Conservation (phyloP, 1,139 yeast genomes). For the Yarrowia galli region DNA sequence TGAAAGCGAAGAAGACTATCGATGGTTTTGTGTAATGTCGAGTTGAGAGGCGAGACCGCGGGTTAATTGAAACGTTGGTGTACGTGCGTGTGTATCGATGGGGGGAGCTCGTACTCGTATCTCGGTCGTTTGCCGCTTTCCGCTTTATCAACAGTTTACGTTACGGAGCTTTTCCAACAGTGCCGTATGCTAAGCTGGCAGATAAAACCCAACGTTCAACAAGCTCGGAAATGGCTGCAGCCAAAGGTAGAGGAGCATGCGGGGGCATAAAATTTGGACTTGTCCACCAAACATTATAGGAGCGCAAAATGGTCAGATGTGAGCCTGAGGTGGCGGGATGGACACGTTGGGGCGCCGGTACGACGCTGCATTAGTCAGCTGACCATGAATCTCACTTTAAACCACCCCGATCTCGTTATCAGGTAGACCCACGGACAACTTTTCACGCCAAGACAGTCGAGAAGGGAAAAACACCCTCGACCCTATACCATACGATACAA, state of each 20-base stretch:
- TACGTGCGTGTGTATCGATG: not conserved
- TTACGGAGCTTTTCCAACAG: conserved; percentile 36
- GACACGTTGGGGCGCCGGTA: not conserved
- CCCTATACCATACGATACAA: too few species aligned
- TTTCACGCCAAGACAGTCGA: conserved; percentile 19
- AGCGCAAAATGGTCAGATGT: conserved; percentile 8
- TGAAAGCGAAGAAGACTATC: not conserved
- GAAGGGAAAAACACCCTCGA: not conserved
- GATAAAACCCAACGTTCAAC: conserved; percentile 38
- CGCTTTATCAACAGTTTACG: conserved; percentile 32
- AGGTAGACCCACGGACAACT: not conserved
- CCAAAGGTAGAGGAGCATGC: conserved; percentile 36
- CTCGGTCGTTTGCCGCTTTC: conserved; percentile 24
- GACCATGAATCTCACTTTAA: too few species aligned
- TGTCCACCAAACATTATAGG: conserved; percentile 24
- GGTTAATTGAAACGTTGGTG: too few species aligned
- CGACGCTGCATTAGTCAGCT: too few species aligned
- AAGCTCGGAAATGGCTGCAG: conserved; percentile 37
- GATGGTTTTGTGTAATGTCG: too few species aligned
- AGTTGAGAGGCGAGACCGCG: too few species aligned
- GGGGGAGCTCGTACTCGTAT: conserved; percentile 3
- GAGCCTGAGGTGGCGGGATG: not conserved
- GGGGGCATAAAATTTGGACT: conserved; percentile 35
- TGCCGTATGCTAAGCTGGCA: conserved; percentile 36
- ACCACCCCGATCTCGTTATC: not conserved